phyloP scores from a whole-genome alignment of 169 alveolate genomes.

The Cryptosporidium sp. region DNA sequence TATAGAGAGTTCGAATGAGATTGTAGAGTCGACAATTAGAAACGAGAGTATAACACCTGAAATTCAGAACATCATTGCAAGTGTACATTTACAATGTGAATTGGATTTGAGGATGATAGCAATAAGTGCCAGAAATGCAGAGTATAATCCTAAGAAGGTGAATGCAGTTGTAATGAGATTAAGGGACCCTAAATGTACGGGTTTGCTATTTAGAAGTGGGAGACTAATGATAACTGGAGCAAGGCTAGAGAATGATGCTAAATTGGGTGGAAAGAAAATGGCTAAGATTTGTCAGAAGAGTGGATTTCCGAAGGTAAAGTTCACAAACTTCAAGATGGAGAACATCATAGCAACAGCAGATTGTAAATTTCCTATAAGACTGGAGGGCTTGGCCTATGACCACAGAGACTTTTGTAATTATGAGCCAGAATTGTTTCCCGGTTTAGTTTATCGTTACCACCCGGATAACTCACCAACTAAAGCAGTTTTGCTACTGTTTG shows the following conservation, averaged over 20 bases:
- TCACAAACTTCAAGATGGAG: conserved; percentile 94
- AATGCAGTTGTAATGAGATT: conserved; percentile 96
- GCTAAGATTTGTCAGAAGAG: conserved; percentile 93
- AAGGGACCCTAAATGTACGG: conserved; percentile 97
- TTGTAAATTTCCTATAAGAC: conserved; percentile 95
- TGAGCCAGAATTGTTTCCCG: conserved; percentile 99
- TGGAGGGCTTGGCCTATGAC: conserved; percentile 94
- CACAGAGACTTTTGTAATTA: conserved; percentile 92
- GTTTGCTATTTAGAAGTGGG: conserved; percentile 94
- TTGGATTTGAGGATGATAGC: conserved; percentile 94
- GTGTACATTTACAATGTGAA: conserved; percentile 90
- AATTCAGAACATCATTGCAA: conserved; percentile 95
- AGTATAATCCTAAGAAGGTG: conserved; percentile 95
- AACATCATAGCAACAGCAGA: conserved; percentile 98
- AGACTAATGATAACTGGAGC: conserved; percentile 98
- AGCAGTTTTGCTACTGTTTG: conserved; percentile 96
- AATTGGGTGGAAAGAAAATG: conserved; percentile 93
- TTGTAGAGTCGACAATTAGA: conserved; percentile 31
- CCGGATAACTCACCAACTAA: conserved; percentile 83
- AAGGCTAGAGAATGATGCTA: conserved; percentile 91
- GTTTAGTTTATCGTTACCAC: conserved; percentile 88
- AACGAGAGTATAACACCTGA: conserved; percentile 84
- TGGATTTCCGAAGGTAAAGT: conserved; percentile 87
- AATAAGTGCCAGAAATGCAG: conserved; percentile 94
- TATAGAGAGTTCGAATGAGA: conserved; percentile 2